Evolutionary conservation across 257 asterid species (phyloP), one percentile per base, ranked within the genome.

Genomic region (Solanum neorickii): DNA sequence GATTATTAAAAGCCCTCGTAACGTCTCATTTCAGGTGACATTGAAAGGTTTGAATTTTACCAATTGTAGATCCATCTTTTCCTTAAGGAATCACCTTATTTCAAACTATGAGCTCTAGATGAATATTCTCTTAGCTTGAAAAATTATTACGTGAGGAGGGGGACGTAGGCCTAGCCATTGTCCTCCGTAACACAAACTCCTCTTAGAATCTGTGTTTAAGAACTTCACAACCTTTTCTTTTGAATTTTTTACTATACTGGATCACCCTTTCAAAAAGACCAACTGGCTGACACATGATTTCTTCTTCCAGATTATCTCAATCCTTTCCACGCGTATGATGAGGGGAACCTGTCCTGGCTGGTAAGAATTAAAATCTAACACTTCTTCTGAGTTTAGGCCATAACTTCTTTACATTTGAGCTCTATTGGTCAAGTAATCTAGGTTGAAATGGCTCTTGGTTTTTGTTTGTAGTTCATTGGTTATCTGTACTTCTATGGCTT

Each of bases 291-390:
- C 68, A 49, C 3, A 12, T 82, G 46, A 82, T 86, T 76, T 73
- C 83, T n/a, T 86, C 86, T 27, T 89, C 92, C 94, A 96, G 98
- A 96, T 94, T 96, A 96, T 91, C 98, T 94, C 88, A 94, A 92
- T 82, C 96, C 98, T 23, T 95, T 96, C 91, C 99, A 96, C 87
- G 99, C 98, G 15, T 96, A 96, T 89, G 99, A 96, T 82, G 98
- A 96, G 83, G 99, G 99, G 62, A 96, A 96, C 88, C 97, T 96
- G 74, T 96, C 99, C 84, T 96, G 99, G 99, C 98, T 95, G 98
- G 99, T 96, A 94, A 90, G 83, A 78, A 11, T 52, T 88, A 37
- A 35, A 44, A 73, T 35, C 82, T 44, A 33, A 73, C 49, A 9
- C 78, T 72, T 0, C 47, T 46, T 31, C 12, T 47, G 27, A 29